Conservation (phyloP, 306 rosid genomes). For the Arachis hypogaea region DNA sequence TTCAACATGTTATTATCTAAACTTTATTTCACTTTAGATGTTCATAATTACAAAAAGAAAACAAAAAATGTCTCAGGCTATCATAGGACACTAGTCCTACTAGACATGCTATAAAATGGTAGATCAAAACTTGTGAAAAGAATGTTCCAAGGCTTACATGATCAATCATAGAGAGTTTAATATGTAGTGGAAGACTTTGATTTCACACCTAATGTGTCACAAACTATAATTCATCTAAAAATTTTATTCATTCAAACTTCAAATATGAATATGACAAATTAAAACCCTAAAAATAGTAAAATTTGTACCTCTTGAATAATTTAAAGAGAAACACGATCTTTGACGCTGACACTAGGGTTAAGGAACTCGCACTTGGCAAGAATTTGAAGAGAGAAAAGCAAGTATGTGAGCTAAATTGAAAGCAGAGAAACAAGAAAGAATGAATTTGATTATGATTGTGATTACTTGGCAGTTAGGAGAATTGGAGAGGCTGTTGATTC, state of each 20-base stretch:
- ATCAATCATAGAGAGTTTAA: too few species aligned
- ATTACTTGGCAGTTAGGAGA: slow-evolving; percentile 87
- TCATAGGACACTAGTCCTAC: slow-evolving; percentile 27
- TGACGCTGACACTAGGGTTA: slow-evolving; percentile 97
- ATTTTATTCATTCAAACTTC: too few species aligned
- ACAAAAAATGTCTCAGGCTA: slow-evolving; percentile 13
- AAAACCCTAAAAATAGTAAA: too few species aligned
- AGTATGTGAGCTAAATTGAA: neutral
- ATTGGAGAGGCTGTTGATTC: slow-evolving; percentile 84
- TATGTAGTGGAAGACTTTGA: too few species aligned
- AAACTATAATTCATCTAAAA: too few species aligned
- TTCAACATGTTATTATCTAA: too few species aligned
- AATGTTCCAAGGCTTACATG: too few species aligned
- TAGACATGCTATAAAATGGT: slow-evolving; percentile 35
- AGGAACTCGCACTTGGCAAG: slow-evolving; percentile 93
- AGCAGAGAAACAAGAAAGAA: too few species aligned
- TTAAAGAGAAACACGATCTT: slow-evolving; percentile 87
- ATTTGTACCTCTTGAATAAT: slow-evolving; percentile 75
- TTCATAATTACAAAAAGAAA: slow-evolving; percentile 9
- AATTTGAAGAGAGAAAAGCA: slow-evolving; percentile 47
- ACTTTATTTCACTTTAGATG: too few species aligned
- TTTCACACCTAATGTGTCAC: too few species aligned
- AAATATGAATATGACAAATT: neutral
- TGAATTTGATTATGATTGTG: neutral
- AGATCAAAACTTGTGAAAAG: slow-evolving; percentile 86